These are phyloP conservation scores for Pichia membranifaciens DNA, from an alignment of 805 yeast genomes.

Conservation along the genomic window DNA sequence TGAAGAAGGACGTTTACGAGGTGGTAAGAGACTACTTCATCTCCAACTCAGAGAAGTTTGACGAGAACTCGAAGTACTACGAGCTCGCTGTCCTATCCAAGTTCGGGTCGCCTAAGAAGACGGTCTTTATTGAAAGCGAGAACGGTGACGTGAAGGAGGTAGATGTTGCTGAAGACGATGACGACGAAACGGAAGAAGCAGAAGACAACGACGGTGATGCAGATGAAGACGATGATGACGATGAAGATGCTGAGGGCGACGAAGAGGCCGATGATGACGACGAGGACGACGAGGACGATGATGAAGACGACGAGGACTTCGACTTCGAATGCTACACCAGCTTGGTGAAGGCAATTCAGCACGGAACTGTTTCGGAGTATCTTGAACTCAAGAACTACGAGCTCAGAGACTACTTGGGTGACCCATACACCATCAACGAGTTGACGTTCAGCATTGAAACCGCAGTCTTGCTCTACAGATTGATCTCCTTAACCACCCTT, in stretches of 20 bases:
- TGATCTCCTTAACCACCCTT: slow-evolving; percentile 17
- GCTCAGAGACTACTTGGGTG: slow-evolving; percentile 29
- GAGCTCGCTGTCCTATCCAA: slow-evolving; percentile 20
- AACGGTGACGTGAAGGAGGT: slow-evolving; percentile 9
- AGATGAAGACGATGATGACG: slow-evolving; percentile 11
- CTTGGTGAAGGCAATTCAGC: slow-evolving; percentile 10
- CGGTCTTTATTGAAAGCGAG: slow-evolving; percentile 14
- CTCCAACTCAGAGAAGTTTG: slow-evolving; percentile 20
- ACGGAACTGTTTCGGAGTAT: slow-evolving; percentile 16
- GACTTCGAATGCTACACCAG: slow-evolving; percentile 11
- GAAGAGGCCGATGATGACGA: slow-evolving; percentile 46
- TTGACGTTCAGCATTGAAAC: slow-evolving; percentile 24
- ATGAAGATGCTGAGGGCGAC: slow-evolving; percentile 60
- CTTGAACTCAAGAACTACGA: slow-evolving; percentile 24
- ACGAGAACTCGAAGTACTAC: slow-evolving; percentile 24
- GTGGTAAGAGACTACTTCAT: slow-evolving; percentile 19
- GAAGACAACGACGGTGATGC: slow-evolving; percentile 71
- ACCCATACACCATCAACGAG: slow-evolving; percentile 29
- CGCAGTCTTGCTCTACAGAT: slow-evolving; percentile 15
- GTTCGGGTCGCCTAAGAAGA: slow-evolving; percentile 14
- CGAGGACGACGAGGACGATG: slow-evolving; percentile 51
- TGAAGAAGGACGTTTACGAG: slow-evolving; percentile 27
- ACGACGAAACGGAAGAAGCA: slow-evolving; percentile 65
- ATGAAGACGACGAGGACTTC: slow-evolving; percentile 12
- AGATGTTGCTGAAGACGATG: slow-evolving; percentile 12